These are phyloP conservation scores for Globisporangium radiosum DNA, from an alignment of 352 stramenopile species.

Conservation along the genomic window DNA sequence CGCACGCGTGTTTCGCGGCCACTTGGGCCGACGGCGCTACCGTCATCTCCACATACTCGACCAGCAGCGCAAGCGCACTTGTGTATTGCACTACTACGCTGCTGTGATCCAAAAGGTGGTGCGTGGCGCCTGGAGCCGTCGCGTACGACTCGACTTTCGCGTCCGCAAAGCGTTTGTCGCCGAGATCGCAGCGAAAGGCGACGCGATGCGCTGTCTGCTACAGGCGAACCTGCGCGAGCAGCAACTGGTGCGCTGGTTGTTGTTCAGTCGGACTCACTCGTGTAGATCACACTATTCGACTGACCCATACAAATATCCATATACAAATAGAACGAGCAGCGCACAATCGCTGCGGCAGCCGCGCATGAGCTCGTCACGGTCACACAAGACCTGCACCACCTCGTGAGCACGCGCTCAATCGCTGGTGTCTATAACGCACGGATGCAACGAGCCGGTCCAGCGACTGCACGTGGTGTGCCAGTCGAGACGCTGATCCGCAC, in stretches of 20 bases:
- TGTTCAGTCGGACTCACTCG: too few species aligned
- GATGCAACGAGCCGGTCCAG: conserved; percentile 19
- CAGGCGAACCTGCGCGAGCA: too few species aligned
- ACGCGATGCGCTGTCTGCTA: too few species aligned
- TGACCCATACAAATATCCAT: too few species aligned
- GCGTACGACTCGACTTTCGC: too few species aligned
- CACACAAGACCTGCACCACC: conserved; percentile 55
- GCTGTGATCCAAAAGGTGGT: conserved; percentile 42
- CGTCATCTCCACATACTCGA: conserved; percentile 14
- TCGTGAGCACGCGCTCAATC: conserved; percentile 46
- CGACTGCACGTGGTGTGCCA: conserved; percentile 11
- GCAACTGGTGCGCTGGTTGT: too few species aligned
- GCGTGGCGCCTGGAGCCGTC: too few species aligned
- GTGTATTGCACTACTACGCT: conserved; percentile 40
- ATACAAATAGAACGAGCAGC: conserved; percentile 23
- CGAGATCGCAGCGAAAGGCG: too few species aligned
- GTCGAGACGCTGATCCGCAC: conserved; percentile 52
- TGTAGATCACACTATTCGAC: too few species aligned
- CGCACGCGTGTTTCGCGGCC: conserved; percentile 46
- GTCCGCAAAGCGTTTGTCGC: too few species aligned
- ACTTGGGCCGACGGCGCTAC: conserved; percentile 35
- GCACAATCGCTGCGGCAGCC: conserved; percentile 24
- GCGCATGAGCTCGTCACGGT: conserved; percentile 42
- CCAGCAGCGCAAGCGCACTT: conserved; percentile 16
- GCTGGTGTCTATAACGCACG: conserved; percentile 61